Base-by-base conservation (phyloP, 345 rosid species). In the Bruguiera gymnorhiza region DNA sequence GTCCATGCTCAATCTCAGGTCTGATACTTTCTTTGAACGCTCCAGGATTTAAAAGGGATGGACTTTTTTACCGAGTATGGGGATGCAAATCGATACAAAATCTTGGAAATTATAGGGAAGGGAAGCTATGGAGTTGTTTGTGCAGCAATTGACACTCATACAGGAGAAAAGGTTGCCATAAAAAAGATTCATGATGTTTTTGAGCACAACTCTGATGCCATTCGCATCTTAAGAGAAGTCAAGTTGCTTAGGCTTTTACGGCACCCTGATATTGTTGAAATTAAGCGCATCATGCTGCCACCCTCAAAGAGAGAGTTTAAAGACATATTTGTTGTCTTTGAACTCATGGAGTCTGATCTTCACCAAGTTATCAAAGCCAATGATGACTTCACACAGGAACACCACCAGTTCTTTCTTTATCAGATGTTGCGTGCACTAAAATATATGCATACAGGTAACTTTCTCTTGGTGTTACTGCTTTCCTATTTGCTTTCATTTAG, bases 331-430 rank as follows among this genome's bases (percentile, higher is more conserved):
- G 96, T 94, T 43, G 97, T 94, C 70, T 96, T 96, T 83, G 98
- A 96, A 92, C 96, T 96, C 50, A 92, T 96, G 98, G 98, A 95
- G 78, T 96, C 99, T n/a, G 99, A 96, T 74, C 93, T 95, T 70
- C 99, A 95, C 66, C 98, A 95, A 76, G 99, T 95, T 70, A 92
- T 95, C 73, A 92, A 92, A 86, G 97, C 98, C 66, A 96, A 96
- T 73, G 96, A 92, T 76, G 99, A 96, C 54, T 85, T 96, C 85
- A 96, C 98, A 2, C 82, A 80, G n/a, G 99, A 96, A 63, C 99
- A 96, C 75, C 99, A 87, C 63, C 99, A 92, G 66, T 96, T 96
- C 76, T 96, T 96, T 69, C 98, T 96, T 73, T 96, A 92, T 76
- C 99, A 92, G 76, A 90, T 96, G 99, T 85, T 96, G 21, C 97